Evolutionary conservation across 2,329 filamentous ascomycete genomes (phyloP), one percentile per base, ranked within the genome.

Genomic region (Coniochaeta sp.): DNA sequence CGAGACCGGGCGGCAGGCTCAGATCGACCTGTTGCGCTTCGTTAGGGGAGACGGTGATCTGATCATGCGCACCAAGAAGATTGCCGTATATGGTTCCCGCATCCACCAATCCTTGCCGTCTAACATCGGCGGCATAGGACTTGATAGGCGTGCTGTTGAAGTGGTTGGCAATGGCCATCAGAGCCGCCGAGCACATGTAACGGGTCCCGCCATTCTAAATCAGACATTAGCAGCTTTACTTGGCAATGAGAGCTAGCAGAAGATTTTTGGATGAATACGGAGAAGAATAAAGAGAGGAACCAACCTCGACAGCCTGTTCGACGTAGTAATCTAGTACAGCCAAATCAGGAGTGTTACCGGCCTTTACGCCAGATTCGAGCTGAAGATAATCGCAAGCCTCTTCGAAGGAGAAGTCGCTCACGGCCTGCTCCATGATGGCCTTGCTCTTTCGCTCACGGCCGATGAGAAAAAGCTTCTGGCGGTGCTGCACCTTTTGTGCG

Each of bases 1-100:
- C 84, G 6, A 98, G 81, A 0, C 95, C 95, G 24, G 96, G 90
- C 0, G 95, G 95, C 72, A 90, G 86, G 33, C 83, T 78, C 55
- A 75, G 67, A 60, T 77, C 68, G 16, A 70, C 68, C 64, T 9
- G 70, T 66, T 61, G 69, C 62, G 47, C 60, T 12, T 31, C 22
- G 12, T 31, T 17, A n/a, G n/a, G n/a, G 57, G 54, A 66, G 66
- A 64, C 60, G 14, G 50, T 44, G 26, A 57, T 34, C 17, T 57
- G 19, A 31, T 34, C 38, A 31, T 28, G 34, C 19, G 22, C 22
- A 19, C 33, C 40, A 19, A 62, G 54, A 22, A 36, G 24, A 43
- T 59, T 52, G n/a, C 36, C 58, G 24, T 56, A 52, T 6, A 17
- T 8, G 14, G 47, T 9, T 7, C 47, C 47, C 22, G 26, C 22